A percentile compares a stretch with the other conserved stretches of the same genome.
Conservation (phyloP, 805 yeast genomes). For the Kodamaea jinghongensis region DNA sequence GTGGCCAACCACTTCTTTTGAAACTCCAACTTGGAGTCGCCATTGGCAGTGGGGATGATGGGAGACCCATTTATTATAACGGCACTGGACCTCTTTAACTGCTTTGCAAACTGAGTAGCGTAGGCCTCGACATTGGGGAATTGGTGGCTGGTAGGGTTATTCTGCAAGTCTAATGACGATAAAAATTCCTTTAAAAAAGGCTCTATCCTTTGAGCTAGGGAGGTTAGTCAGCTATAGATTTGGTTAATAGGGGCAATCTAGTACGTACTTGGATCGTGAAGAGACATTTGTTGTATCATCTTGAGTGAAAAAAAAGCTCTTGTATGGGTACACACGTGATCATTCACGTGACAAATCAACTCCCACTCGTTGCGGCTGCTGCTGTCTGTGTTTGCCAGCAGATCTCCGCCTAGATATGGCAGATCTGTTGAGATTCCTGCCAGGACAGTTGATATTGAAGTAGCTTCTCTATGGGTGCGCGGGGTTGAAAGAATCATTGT, state of each 20-base stretch:
- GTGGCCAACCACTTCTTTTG: slow-evolving; percentile 57
- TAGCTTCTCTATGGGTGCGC: too few species aligned
- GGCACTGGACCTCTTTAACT: slow-evolving; percentile 49
- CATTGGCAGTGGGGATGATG: slow-evolving; percentile 24
- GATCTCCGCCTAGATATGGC: too few species aligned
- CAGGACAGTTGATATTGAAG: too few species aligned
- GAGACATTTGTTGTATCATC: slow-evolving; percentile 2
- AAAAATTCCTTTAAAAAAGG: slow-evolving; percentile 37
- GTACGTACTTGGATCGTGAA: slow-evolving; percentile 26
- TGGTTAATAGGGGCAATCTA: not conserved
- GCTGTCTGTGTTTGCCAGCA: too few species aligned
- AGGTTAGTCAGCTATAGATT: slow-evolving; percentile 8
- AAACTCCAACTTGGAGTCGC: slow-evolving; percentile 44
- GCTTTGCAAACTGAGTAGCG: slow-evolving; percentile 48
- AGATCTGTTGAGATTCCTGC: too few species aligned
- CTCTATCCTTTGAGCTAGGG: slow-evolving; percentile 37
- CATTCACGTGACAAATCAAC: too few species aligned
- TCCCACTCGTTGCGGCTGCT: too few species aligned
- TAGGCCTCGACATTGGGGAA: slow-evolving; percentile 37
- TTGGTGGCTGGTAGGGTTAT: slow-evolving; percentile 20
- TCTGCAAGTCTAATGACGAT: slow-evolving; percentile 35
- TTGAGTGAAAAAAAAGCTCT: too few species aligned
- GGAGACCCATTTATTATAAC: slow-evolving; percentile 61
- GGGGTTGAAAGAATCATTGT: too few species aligned
- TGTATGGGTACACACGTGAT: too few species aligned